Percentiles rank a stretch among this genome's conserved stretches.
phyloP scores from a whole-genome alignment of 306 rosid species.

The Glycine latifolia region DNA sequence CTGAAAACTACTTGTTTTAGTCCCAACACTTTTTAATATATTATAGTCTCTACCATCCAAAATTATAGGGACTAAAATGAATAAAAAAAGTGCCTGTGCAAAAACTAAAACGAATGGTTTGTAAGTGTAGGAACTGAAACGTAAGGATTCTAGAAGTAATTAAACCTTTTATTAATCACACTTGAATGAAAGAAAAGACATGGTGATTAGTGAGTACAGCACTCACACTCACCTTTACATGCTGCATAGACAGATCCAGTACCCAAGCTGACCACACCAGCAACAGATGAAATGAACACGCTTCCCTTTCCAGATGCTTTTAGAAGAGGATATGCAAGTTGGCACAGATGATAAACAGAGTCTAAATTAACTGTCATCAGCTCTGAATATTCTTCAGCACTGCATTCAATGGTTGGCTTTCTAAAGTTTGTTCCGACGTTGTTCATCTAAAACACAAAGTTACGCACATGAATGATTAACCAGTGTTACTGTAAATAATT shows the following conservation, averaged over 20 bases:
- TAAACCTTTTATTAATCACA: neutral
- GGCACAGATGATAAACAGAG: conserved; percentile 71
- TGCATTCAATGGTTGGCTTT: conserved; percentile 76
- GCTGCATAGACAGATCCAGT: conserved; percentile 81
- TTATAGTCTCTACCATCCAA: no score
- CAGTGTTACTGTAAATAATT: no score
- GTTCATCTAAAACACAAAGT: conserved; percentile 59
- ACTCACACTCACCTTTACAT: conserved; percentile 63
- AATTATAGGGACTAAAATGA: no score
- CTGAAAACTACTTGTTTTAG: no score
- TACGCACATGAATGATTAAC: no score
- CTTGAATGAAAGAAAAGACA: neutral
- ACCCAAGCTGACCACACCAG: conserved; percentile 56
- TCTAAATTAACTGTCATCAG: conserved; percentile 74
- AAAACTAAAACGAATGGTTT: no score
- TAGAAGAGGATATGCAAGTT: conserved; percentile 81
- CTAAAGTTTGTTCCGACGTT: conserved; percentile 82
- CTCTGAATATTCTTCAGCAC: conserved; percentile 62
- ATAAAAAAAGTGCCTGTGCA: no score
- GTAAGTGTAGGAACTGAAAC: no score
- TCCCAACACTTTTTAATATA: no score
- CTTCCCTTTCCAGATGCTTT: conserved; percentile 82
- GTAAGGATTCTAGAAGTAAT: no score
- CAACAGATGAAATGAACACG: conserved; percentile 92
- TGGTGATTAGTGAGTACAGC: neutral